Conservation (phyloP, 2,329 filamentous ascomycete genomes). For the Periconia sp. region DNA sequence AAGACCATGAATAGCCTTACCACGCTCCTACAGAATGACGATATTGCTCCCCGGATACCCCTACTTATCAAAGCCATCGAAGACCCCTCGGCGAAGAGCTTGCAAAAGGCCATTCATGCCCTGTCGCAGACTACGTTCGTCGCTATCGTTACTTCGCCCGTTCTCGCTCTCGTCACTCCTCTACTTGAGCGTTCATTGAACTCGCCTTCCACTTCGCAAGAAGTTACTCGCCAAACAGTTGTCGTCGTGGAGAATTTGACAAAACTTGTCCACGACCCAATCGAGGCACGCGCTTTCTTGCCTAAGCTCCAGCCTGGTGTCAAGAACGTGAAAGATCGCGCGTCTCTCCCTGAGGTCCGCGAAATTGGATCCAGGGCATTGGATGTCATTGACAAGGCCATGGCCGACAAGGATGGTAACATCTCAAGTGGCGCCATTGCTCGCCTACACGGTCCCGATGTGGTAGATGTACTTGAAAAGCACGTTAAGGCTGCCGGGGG, state of each 20-base stretch:
- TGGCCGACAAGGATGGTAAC: conserved; percentile 63
- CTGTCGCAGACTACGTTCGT: conserved; percentile 99
- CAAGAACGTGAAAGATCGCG: conserved; percentile 81
- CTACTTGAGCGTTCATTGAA: conserved; percentile 93
- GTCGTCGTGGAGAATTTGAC: conserved; percentile 98
- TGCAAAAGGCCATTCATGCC: conserved; percentile 95
- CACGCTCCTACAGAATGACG: conserved; percentile 90
- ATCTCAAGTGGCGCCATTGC: conserved; percentile 60
- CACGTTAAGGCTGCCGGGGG: conserved; percentile 73
- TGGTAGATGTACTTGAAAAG: conserved; percentile 71
- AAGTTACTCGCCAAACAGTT: conserved; percentile 92
- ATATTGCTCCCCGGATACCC: conserved; percentile 88
- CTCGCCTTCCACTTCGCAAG: conserved; percentile 85
- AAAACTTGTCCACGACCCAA: conserved; percentile 92
- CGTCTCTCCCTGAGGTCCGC: conserved; percentile 91
- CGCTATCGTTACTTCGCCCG: conserved; percentile 90
- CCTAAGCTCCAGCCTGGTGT: conserved; percentile 94
- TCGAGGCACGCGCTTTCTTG: conserved; percentile 92
- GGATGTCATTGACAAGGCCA: conserved; percentile 88
- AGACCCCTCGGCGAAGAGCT: conserved; percentile 81
- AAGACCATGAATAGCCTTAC: conserved; percentile 91
- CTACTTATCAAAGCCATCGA: conserved; percentile 94
- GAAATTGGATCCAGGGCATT: conserved; percentile 83
- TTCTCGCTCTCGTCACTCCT: conserved; percentile 90
- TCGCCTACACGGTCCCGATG: conserved; percentile 71